Evolutionary conservation across 441 rosid species (phyloP).

Genomic region (Capsella rubella): DNA sequence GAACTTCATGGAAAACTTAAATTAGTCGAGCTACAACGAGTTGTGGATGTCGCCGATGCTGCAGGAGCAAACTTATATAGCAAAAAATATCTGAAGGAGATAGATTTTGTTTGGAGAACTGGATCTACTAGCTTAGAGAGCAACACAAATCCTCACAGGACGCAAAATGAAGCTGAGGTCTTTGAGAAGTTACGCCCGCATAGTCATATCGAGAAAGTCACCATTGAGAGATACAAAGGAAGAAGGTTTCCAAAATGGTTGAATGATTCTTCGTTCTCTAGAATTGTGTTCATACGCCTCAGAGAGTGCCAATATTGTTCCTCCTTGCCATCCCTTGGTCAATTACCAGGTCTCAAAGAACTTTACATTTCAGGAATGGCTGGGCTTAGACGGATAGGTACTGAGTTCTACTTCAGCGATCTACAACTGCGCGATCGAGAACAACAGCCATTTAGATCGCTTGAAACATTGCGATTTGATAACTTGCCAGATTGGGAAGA

Average conservation of each 20-base stretch:
- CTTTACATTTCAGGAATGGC: constrained; percentile 41
- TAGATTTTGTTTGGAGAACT: constrained; percentile 43
- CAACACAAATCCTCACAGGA: constrained; percentile 21
- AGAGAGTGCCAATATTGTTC: constrained; percentile 41
- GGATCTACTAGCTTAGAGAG: constrained; percentile 36
- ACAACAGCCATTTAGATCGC: constrained; percentile 40
- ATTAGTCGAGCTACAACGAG: constrained; percentile 38
- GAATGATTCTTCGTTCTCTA: constrained; percentile 40
- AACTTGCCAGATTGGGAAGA: constrained; percentile 38
- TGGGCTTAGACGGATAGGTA: constrained; percentile 34
- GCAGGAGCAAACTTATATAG: constrained; percentile 29
- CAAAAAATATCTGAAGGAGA: constrained; percentile 39
- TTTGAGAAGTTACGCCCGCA: constrained; percentile 45
- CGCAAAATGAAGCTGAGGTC: constrained; percentile 23
- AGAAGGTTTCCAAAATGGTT: constrained; percentile 44
- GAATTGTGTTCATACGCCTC: constrained; percentile 33
- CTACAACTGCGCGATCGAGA: constrained; percentile 15
- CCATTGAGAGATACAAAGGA: constrained; percentile 37
- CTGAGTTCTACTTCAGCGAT: constrained; percentile 32
- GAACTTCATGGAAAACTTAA: constrained; percentile 42
- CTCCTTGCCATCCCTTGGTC: constrained; percentile 45
- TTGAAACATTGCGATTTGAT: constrained; percentile 39
- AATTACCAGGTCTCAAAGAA: constrained; percentile 43
- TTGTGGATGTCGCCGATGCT: constrained; percentile 40
- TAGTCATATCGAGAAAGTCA: constrained; percentile 34